Conservation (phyloP, 164 flowering plant species). For the Chimonanthus salicifolius region DNA sequence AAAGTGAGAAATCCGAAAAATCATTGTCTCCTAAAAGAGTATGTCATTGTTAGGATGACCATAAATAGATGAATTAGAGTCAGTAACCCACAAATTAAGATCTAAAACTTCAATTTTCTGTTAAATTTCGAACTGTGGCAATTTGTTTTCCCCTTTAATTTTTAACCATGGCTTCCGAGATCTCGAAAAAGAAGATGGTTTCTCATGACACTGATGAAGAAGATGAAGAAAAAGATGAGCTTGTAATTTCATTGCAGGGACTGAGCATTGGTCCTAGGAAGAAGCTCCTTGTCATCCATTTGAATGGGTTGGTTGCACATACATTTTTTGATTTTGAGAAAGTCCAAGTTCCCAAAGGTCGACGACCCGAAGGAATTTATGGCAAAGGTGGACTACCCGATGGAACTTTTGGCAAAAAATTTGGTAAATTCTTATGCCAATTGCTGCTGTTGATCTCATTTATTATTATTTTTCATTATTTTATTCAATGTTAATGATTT, state of each 20-base stretch:
- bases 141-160: too few relatives aligned
- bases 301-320: conserved; percentile 84
- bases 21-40: too few relatives aligned
- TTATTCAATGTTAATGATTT: too few relatives aligned
- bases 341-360: conserved; percentile 29
- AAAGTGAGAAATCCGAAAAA: too few relatives aligned
- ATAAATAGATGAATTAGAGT: too few relatives aligned
- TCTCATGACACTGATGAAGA: background rate
- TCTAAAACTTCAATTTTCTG: too few relatives aligned
- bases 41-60: too few relatives aligned
- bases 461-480: too few relatives aligned
- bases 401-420: conserved; percentile 30
- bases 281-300: conserved; percentile 80
- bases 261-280: conserved; percentile 14
- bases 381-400: too few relatives aligned
- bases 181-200: background rate
- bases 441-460: too few relatives aligned
- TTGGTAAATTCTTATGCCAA: conserved; percentile 38
- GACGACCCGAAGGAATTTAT: conserved; percentile 27
- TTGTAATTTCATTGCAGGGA: background rate
- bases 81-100: too few relatives aligned
- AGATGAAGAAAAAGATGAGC: background rate
- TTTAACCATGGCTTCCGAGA: background rate
- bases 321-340: conserved; percentile 28
- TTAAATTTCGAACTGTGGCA: too few relatives aligned